phyloP scores from a whole-genome alignment of 345 rosid genomes.

The Citrus glauca region DNA sequence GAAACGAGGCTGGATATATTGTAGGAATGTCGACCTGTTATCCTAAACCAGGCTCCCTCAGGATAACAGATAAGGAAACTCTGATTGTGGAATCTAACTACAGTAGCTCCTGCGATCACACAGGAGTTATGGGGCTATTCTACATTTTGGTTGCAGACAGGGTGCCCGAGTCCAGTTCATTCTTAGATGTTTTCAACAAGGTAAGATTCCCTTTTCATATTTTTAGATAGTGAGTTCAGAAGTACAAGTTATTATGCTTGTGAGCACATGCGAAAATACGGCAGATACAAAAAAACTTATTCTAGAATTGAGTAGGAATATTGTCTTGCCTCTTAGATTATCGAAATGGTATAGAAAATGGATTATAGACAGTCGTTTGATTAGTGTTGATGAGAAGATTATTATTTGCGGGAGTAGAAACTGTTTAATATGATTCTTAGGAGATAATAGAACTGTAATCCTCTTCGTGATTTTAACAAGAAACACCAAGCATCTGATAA shows the following conservation, averaged over 20 bases:
- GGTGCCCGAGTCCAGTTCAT: conserved; percentile 27
- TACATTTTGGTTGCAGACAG: conserved; percentile 60
- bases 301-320: neutral
- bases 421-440: neutral
- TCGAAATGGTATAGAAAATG: no score
- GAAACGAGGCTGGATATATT: conserved; percentile 82
- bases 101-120: conserved; percentile 45
- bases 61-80: conserved; percentile 56
- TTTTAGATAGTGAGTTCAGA: neutral
- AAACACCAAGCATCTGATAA: neutral
- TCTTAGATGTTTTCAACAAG: conserved; percentile 11
- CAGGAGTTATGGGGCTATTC: conserved; percentile 89
- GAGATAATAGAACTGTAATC: neutral
- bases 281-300: neutral
- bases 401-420: neutral
- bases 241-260: neutral
- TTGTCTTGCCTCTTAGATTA: neutral
- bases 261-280: neutral
- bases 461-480: no score
- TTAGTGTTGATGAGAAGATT: neutral
- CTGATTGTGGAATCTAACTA: conserved; percentile 63
- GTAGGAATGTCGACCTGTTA: conserved; percentile 95
- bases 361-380: neutral
- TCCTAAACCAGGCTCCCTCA: conserved; percentile 60
- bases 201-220: conserved; percentile 23